Base-by-base conservation (phyloP, 78 protist genomes). In the Tieghemostelium lacteum region DNA sequence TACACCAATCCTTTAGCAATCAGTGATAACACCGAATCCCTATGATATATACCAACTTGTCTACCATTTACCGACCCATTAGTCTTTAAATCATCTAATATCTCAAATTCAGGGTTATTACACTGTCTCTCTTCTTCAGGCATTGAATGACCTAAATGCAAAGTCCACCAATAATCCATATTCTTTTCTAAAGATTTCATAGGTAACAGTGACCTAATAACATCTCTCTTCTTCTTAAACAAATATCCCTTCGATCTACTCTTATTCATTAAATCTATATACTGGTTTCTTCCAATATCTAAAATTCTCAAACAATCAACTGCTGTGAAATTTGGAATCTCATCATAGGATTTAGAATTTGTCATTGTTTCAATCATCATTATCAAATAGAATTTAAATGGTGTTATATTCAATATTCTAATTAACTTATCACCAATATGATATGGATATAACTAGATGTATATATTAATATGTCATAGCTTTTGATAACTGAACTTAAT, bases 341-440 rank as follows among this genome's bases (percentile, higher is more conserved):
- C 86, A 67, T 93, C 95, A 37, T 93, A 93, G 42, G 95, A 93
- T 63, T 77, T 73, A 65, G 85, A 73, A 70, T 86, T 77, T 34
- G 70, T 62, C 95, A 93, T 93, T 39, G 86, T 88, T 52, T 93
- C 95, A 52, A 69, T 57, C 95, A 93, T 93, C 95, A 93, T 93
- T 17, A 86, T 86, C 54, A 76, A 77, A 67, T 93, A 93, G 39
- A 67, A 93, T 52, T 62, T 61, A 73, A 93, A 93, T 26, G 95
- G 93, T 55, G 93, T 93, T 4, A 93, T 52, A 63, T 83, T 64
- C 49, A 85, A 55, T 34, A 73, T 49, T 50, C 67, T 40, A 39
- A 63, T 71, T 34, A 93, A 36, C 45, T 86, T 80, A 60, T 73
- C 93, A 26, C 24, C 19, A 28, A 93, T 58, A 77, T 93, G 95